These are phyloP conservation scores for Salix exigua DNA, from an alignment of 345 rosid genomes.

Conservation along the genomic window DNA sequence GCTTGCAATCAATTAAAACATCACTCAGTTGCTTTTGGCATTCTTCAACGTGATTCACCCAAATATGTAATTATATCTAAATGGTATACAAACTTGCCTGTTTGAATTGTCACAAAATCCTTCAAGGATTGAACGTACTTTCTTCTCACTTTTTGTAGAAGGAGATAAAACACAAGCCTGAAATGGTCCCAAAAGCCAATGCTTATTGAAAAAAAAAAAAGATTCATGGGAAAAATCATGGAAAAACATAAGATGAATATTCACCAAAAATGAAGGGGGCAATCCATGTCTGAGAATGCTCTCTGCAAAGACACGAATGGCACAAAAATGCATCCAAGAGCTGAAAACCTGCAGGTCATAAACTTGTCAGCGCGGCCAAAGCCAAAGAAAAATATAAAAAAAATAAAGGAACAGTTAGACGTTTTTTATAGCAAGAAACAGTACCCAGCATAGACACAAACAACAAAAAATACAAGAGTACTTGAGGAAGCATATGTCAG, in stretches of 20 bases:
- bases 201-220: constrained; percentile 7
- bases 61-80: background rate
- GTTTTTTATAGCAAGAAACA: background rate
- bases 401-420: background rate
- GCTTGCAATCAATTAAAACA: background rate
- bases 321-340: constrained; percentile 99
- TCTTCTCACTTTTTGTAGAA: constrained; percentile 76
- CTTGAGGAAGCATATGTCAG: background rate
- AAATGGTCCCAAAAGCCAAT: constrained; percentile 20
- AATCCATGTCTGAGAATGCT: constrained; percentile 97
- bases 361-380: background rate
- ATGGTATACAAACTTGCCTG: constrained; percentile 49
- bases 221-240: constrained; percentile 3
- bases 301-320: constrained; percentile 88
- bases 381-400: background rate
- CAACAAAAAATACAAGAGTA: background rate
- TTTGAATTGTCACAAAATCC: constrained; percentile 61
- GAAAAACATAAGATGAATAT: background rate
- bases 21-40: background rate
- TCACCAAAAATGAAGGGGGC: constrained; percentile 96
- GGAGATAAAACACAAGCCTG: constrained; percentile 94
- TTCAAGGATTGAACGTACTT: constrained; percentile 89
- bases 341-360: constrained; percentile 70
- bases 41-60: background rate
- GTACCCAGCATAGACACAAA: background rate